Conservation (phyloP, 768 basidiomycete genomes). For the Serendipita indica region DNA sequence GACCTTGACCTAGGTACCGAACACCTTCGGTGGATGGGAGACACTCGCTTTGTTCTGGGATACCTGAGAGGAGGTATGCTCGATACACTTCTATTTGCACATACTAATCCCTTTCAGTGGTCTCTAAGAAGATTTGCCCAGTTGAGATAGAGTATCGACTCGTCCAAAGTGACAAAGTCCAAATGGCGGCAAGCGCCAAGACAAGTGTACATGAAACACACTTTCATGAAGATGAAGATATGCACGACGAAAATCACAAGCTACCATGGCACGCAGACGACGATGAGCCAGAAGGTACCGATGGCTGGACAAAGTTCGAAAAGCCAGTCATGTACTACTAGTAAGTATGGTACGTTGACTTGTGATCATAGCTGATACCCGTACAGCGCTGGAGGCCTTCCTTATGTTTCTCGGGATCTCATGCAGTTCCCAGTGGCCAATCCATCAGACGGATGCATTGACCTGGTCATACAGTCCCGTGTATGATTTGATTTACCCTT, state of each 20-base stretch:
- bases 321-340: conserved; percentile 55
- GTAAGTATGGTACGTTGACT: conserved; percentile 14
- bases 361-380: neutral
- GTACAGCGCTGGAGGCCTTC: conserved; percentile 52
- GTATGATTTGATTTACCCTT: conserved; percentile 27
- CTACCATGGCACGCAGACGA: conserved; percentile 34
- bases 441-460: conserved; percentile 66
- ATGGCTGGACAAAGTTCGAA: conserved; percentile 58
- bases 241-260: conserved; percentile 1
- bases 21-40: conserved; percentile 75
- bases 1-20: conserved; percentile 77
- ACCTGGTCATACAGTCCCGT: conserved; percentile 47
- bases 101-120: conserved; percentile 27
- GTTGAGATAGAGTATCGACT: conserved; percentile 56
- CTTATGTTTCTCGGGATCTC: conserved; percentile 58
- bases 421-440: conserved; percentile 76
- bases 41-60: conserved; percentile 59
- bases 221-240: conserved; percentile 14
- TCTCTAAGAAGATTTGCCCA: conserved; percentile 47
- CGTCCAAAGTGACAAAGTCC: conserved; percentile 51
- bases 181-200: conserved; percentile 36
- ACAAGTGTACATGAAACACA: conserved; percentile 11
- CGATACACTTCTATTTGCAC: neutral
- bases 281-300: conserved; percentile 26
- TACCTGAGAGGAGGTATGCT: conserved; percentile 50